Conservation (phyloP, 768 basidiomycete species). For the Chlorophyllum brunneum region DNA sequence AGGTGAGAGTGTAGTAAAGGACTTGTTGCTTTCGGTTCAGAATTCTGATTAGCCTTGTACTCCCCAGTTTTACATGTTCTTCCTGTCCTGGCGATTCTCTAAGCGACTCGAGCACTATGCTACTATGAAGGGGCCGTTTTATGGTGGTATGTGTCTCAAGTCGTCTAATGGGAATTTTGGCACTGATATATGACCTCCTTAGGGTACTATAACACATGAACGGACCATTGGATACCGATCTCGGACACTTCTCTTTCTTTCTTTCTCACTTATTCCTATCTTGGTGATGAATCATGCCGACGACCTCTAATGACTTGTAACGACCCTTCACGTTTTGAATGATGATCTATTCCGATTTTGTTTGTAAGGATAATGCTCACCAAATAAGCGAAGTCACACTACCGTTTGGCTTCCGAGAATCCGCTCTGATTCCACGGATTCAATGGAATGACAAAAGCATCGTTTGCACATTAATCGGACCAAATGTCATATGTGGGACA, state of each 20-base stretch:
- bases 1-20: conserved; percentile 40
- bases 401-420: conserved; percentile 8
- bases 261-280: conserved; percentile 22
- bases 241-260: conserved; percentile 23
- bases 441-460: conserved; percentile 1
- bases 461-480: conserved; percentile 19
- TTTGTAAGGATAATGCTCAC: background rate
- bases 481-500: conserved; percentile 15
- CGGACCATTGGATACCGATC: conserved; percentile 10
- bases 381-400: conserved; percentile 6
- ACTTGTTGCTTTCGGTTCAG: conserved; percentile 17
- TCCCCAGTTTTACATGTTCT: conserved; percentile 70
- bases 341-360: conserved; percentile 10
- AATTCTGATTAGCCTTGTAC: conserved; percentile 20
- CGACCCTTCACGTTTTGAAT: conserved; percentile 10
- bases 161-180: conserved; percentile 16
- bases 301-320: conserved; percentile 7
- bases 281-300: conserved; percentile 8
- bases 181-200: conserved; percentile 22
- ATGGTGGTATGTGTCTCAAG: conserved; percentile 43
- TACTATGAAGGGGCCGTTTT: conserved; percentile 57
- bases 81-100: conserved; percentile 71
- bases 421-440: conserved; percentile 13
- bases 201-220: conserved; percentile 53
- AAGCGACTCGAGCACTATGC: conserved; percentile 67